These are phyloP conservation scores for Oryza rufipogon DNA, from an alignment of 176 grass and related monocot genomes.

Conservation along the genomic window DNA sequence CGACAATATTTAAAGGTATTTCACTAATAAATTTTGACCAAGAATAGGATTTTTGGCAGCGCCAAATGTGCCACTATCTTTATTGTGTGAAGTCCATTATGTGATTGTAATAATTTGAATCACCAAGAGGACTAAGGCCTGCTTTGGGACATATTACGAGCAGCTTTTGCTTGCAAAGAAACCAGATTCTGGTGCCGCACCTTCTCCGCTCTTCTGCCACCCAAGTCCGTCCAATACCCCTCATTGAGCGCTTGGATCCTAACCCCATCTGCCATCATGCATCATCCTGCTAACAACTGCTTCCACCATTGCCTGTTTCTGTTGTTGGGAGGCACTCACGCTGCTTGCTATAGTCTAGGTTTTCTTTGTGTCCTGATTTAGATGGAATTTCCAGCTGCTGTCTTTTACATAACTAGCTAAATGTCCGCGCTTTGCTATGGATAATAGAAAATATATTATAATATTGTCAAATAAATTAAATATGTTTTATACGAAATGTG, in stretches of 20 bases:
- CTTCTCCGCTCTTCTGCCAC: too few species aligned
- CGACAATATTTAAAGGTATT: constrained; percentile 86
- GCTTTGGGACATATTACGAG: background rate
- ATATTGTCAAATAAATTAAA: too few species aligned
- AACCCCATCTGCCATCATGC: background rate
- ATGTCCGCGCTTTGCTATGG: too few species aligned
- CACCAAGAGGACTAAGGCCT: background rate
- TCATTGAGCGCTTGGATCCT: background rate
- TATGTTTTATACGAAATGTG: too few species aligned
- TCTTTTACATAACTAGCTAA: background rate
- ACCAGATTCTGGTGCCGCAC: too few species aligned
- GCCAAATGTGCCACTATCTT: background rate
- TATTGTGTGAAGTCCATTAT: background rate
- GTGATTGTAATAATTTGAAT: background rate
- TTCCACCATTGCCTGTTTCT: background rate
- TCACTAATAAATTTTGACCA: constrained; percentile 3
- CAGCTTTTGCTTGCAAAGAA: background rate
- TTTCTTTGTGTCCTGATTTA: background rate
- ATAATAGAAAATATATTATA: too few species aligned
- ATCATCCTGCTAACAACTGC: background rate
- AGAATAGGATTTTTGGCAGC: background rate
- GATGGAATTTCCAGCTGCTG: background rate
- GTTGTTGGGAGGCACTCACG: background rate
- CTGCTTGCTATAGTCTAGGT: too few species aligned
- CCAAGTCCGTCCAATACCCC: background rate